A percentile compares a stretch with the other conserved stretches of the same genome.
These are phyloP conservation scores for Escallonia herrerae DNA, from an alignment of 129 eudicot genomes.

Conservation along the genomic window DNA sequence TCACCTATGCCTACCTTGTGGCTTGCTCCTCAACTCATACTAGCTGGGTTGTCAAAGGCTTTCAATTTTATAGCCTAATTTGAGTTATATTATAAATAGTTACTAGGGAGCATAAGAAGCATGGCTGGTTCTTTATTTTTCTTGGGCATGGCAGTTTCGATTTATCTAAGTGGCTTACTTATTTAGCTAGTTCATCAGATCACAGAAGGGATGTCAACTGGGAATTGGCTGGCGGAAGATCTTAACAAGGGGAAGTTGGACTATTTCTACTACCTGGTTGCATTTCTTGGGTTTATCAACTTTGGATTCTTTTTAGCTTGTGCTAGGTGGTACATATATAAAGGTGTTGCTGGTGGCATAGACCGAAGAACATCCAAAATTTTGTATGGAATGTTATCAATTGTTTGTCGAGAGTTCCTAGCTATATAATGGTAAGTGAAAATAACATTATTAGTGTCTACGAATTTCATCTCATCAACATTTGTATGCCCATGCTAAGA, in stretches of 20 bases:
- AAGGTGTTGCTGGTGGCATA: slow-evolving; percentile 18
- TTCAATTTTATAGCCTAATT: slow-evolving; percentile 52
- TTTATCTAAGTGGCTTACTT: slow-evolving; percentile 50
- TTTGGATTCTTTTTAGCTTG: slow-evolving; percentile 39
- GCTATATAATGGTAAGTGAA: too few relatives aligned
- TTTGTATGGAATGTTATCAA: too few relatives aligned
- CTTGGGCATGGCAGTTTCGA: slow-evolving; percentile 50
- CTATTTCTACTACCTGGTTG: slow-evolving; percentile 52
- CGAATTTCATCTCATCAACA: too few relatives aligned
- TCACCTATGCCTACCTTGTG: slow-evolving; percentile 70
- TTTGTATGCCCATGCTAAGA: too few relatives aligned
- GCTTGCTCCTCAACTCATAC: slow-evolving; percentile 57
- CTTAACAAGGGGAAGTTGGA: slow-evolving; percentile 74
- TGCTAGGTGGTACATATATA: slow-evolving; percentile 66
- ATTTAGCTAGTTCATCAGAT: slow-evolving; percentile 34
- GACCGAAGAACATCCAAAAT: too few relatives aligned
- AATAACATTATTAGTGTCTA: too few relatives aligned
- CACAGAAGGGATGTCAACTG: slow-evolving; percentile 33
- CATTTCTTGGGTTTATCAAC: slow-evolving; percentile 39
- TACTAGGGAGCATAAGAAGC: slow-evolving; percentile 85
- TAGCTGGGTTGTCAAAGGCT: slow-evolving; percentile 64
- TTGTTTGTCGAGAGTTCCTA: too few relatives aligned
- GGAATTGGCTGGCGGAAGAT: slow-evolving; percentile 82
- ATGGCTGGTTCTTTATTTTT: slow-evolving; percentile 64
- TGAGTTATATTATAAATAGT: slow-evolving; percentile 78